Percentiles rank a stretch among this genome's conserved stretches.
phyloP scores from a whole-genome alignment of 495 filamentous ascomycete genomes.

The Tuber microsphaerosporum region DNA sequence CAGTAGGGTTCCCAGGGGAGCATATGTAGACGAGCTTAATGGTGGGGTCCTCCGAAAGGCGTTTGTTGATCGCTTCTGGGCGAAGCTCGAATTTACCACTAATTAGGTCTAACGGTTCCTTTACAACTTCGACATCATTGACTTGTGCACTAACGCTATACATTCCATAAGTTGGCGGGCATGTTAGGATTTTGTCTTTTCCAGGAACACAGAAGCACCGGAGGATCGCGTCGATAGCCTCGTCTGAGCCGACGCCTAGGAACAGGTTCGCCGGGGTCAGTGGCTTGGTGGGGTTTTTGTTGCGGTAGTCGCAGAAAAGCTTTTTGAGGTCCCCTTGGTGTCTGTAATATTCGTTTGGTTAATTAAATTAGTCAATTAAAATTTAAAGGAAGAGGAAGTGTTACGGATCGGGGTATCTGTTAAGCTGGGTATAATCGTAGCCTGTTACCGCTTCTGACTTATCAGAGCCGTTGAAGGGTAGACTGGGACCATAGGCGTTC shows the following conservation, averaged over 20 bases:
- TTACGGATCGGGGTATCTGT: constrained; percentile 92
- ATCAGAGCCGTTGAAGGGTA: constrained; percentile 43
- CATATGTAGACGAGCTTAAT: constrained; percentile 90
- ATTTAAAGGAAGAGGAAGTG: constrained; percentile 31
- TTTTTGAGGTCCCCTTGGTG: constrained; percentile 84
- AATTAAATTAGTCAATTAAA: constrained; percentile 4
- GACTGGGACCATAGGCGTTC: constrained; percentile 82
- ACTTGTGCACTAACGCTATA: constrained; percentile 87
- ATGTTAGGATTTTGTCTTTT: constrained; percentile 80
- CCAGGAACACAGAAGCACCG: constrained; percentile 87
- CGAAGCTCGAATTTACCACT: constrained; percentile 63
- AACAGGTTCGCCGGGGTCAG: constrained; percentile 79
- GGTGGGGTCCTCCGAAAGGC: constrained; percentile 53
- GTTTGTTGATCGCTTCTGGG: constrained; percentile 57
- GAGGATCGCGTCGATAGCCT: constrained; percentile 88
- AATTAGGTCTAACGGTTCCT: constrained; percentile 62
- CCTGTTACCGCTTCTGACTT: constrained; percentile 35
- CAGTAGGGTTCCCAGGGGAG: constrained; percentile 92
- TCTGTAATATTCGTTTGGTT: constrained; percentile 41
- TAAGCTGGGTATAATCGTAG: constrained; percentile 68
- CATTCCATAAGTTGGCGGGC: constrained; percentile 97
- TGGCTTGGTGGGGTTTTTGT: constrained; percentile 62
- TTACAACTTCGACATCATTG: constrained; percentile 81
- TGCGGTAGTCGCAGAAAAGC: constrained; percentile 78
- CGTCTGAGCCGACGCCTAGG: constrained; percentile 86